A percentile compares a stretch with the other conserved stretches of the same genome.
Conservation (phyloP, 495 filamentous ascomycete species). For the Elaphomyces granulatus region DNA sequence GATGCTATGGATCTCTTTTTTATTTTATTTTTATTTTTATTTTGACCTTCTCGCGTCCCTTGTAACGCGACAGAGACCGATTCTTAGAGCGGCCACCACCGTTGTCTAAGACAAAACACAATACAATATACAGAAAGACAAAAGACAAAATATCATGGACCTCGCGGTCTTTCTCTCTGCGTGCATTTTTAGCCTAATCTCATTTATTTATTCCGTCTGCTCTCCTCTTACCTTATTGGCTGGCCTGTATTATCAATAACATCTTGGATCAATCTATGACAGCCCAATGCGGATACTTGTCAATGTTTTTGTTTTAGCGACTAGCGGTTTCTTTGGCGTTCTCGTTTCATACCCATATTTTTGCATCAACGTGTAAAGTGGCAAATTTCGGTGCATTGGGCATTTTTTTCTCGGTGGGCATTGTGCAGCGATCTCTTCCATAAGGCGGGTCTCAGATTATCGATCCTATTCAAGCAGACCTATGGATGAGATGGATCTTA, state of each 20-base stretch:
- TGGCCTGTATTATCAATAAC: too few relatives aligned
- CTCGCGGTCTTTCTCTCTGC: conserved; percentile 5
- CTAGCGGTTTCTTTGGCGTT: too few relatives aligned
- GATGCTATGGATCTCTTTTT: background rate
- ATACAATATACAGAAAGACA: background rate
- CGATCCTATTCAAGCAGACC: too few relatives aligned
- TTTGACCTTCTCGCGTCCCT: too few relatives aligned
- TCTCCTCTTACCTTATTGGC: background rate
- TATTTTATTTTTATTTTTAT: background rate
- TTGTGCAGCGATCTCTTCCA: too few relatives aligned
- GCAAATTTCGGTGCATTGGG: too few relatives aligned
- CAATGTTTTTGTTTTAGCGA: conserved; percentile 1
- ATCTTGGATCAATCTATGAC: too few relatives aligned
- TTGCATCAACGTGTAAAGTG: too few relatives aligned
- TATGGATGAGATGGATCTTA: conserved; percentile 2
- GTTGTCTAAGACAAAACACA: conserved; percentile 2
- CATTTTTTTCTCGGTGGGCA: too few relatives aligned
- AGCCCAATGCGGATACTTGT: conserved; percentile 2
- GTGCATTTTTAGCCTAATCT: background rate
- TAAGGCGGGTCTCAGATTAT: too few relatives aligned
- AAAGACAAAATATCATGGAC: conserved; percentile 2
- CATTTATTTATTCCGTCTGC: background rate
- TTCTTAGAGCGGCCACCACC: background rate
- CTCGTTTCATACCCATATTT: too few relatives aligned
- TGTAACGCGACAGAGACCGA: background rate